Conservation (phyloP, 345 rosid genomes). For the rapeseed (Brassica napus) region DNA sequence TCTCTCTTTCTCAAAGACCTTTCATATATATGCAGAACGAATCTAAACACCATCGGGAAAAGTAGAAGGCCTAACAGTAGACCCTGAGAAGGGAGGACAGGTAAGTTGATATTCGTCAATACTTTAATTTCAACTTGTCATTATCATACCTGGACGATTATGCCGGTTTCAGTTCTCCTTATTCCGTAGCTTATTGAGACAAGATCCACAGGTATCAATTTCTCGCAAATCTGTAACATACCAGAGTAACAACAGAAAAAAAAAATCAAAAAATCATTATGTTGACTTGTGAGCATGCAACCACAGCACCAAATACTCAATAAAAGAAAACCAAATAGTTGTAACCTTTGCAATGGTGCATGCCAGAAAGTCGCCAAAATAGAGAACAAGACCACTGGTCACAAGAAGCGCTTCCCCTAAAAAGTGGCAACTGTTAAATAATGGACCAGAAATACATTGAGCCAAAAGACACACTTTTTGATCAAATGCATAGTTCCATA, state of each 20-base stretch:
- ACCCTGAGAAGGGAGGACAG: slow-evolving; percentile 52
- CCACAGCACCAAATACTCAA: background rate
- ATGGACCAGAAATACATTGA: background rate
- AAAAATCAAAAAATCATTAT: background rate
- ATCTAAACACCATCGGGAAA: slow-evolving; percentile 62
- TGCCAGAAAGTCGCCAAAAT: slow-evolving; percentile 84
- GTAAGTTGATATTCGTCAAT: slow-evolving; percentile 1
- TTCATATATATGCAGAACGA: slow-evolving; percentile 43
- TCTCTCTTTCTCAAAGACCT: slow-evolving; percentile 18
- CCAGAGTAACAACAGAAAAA: background rate
- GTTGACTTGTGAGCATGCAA: background rate
- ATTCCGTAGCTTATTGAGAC: slow-evolving; percentile 55
- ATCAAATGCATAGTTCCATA: background rate
- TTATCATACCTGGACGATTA: slow-evolving; percentile 63
- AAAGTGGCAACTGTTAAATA: slow-evolving; percentile 1
- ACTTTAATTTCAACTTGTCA: background rate
- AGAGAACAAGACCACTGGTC: slow-evolving; percentile 84
- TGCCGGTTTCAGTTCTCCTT: slow-evolving; percentile 77
- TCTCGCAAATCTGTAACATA: slow-evolving; percentile 51
- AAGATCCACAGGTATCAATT: slow-evolving; percentile 45
- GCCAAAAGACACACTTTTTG: background rate
- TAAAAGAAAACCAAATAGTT: background rate
- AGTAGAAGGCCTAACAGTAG: slow-evolving; percentile 78
- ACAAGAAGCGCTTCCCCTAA: slow-evolving; percentile 88
- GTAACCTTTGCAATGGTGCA: slow-evolving; percentile 72